A percentile compares a stretch with the other conserved stretches of the same genome.
Evolutionary conservation across 139 green algal species (phyloP).

Genomic region (Chlamydomonas incerta): DNA sequence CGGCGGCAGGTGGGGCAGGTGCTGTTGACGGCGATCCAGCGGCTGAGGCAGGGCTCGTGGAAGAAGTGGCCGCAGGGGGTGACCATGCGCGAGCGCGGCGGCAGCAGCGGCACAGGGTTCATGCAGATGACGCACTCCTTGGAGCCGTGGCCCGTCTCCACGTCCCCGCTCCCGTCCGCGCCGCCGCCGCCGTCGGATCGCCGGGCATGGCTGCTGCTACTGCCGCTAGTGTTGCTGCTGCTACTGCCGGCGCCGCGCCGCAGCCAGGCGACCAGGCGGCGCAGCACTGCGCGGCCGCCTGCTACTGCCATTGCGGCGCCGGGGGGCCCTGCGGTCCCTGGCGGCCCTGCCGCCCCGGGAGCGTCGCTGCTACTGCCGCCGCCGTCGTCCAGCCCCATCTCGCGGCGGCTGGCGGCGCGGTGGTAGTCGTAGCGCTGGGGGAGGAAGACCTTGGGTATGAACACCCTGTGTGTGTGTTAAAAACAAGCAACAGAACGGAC

Average conservation of each 20-base stretch:
- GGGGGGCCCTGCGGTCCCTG: too few relatives aligned
- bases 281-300: not conserved
- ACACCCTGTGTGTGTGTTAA: conserved; percentile 44
- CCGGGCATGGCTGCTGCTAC: too few relatives aligned
- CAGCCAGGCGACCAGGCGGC: conserved; percentile 12
- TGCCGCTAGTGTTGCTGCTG: too few relatives aligned
- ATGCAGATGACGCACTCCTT: conserved; percentile 96
- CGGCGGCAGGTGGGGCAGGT: conserved; percentile 90
- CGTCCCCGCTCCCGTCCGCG: conserved; percentile 24
- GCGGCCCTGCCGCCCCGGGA: too few relatives aligned
- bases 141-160: conserved; percentile 53
- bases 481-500: too few relatives aligned
- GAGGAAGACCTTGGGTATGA: conserved; percentile 79
- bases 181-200: too few relatives aligned
- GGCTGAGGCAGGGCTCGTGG: conserved; percentile 68
- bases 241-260: not conserved
- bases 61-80: conserved; percentile 92
- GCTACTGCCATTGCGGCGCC: not conserved
- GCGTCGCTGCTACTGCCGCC: not conserved
- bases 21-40: conserved; percentile 93
- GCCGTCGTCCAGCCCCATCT: not conserved
- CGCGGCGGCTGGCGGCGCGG: conserved; percentile 13
- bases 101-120: conserved; percentile 69
- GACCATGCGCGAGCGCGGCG: conserved; percentile 65
- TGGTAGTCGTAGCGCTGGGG: conserved; percentile 88